Base-by-base conservation (phyloP, 345 rosid genomes). In the Corchorus capsularis region DNA sequence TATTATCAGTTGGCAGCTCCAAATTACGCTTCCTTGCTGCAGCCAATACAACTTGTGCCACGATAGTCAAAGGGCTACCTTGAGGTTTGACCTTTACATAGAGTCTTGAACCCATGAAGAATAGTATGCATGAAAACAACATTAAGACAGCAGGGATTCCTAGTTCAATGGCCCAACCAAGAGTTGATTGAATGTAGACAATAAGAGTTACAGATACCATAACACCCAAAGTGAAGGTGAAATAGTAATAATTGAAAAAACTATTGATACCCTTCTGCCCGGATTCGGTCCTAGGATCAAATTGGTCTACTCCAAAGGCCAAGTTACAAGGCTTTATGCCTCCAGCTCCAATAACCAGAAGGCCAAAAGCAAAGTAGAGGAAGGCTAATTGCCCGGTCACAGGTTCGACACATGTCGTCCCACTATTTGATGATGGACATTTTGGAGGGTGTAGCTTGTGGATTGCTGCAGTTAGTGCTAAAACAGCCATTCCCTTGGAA, bases 261-360 rank as follows among this genome's bases (percentile, higher is more conserved):
- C 84, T 85, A 43, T 15, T 57, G 41, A 77, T 79, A 11, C 86
- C 86, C 71, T 75, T 77, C 43, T 69, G 67, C 22, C 88, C 88
- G 0, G 85, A 77, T 46, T 83, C 78, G 1, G 83, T 71, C 0
- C 60, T 61, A 7, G 88, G 85, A 43, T 85, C 64, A 75, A 83
- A 85, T 15, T 85, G 88, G 10, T 85, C 88, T 11, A 83, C 88
- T 22, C 88, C 88, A 17, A 83, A 83, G 49, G 88, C 86, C 9
- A 83, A 64, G 75, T 81, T 83, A 63, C 86, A 85, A 5, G 88
- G 88, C 75, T 86, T 15, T 71, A 83, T 83, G 45, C 88, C 88
- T 16, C 83, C 86, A 14, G 88, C 86, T 73, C 88, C 88, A 1
- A 83, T 39, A 3, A 83, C 22, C n/a, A 85, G 9, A 49, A 85